Percentiles rank a stretch among this genome's conserved stretches.
phyloP scores from a whole-genome alignment of 2,329 filamentous ascomycete species.

The Fusarium hainanense region DNA sequence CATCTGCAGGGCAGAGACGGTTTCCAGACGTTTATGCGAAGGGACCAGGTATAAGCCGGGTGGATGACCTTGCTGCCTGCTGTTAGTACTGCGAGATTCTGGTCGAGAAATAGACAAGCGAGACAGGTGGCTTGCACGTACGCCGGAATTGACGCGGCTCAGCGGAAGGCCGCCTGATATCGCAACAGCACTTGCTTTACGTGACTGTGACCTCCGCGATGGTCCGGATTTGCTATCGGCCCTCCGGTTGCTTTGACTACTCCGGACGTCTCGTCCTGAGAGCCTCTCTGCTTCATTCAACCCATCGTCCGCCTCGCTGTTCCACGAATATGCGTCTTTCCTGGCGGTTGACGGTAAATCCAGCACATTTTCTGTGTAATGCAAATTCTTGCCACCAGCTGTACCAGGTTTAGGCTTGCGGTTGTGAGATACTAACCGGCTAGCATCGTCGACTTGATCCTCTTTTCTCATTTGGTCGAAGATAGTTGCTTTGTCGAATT shows the following conservation, averaged over 20 bases:
- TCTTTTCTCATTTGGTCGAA: slow-evolving; percentile 93
- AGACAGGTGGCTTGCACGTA: slow-evolving; percentile 51
- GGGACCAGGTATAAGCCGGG: slow-evolving; percentile 65
- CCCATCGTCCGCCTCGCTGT: slow-evolving; percentile 78
- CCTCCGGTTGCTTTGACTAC: slow-evolving; percentile 61
- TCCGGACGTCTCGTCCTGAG: slow-evolving; percentile 63
- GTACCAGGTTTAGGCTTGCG: slow-evolving; percentile 75
- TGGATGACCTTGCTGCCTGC: slow-evolving; percentile 51
- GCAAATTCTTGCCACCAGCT: slow-evolving; percentile 86
- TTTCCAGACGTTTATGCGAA: slow-evolving; percentile 68
- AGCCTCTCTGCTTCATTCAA: slow-evolving; percentile 58
- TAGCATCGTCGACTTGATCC: slow-evolving; percentile 88
- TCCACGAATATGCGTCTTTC: slow-evolving; percentile 71
- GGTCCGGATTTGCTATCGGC: slow-evolving; percentile 64
- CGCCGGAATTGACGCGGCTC: slow-evolving; percentile 61
- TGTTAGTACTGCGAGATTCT: slow-evolving; percentile 50
- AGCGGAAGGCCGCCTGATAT: slow-evolving; percentile 54
- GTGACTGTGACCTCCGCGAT: slow-evolving; percentile 64
- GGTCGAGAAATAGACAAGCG: slow-evolving; percentile 47
- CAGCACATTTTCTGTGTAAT: slow-evolving; percentile 91
- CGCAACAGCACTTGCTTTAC: slow-evolving; percentile 62
- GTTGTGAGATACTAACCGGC: slow-evolving; percentile 92
- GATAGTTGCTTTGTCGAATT: slow-evolving; percentile 92
- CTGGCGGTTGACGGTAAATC: slow-evolving; percentile 63
- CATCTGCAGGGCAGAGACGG: slow-evolving; percentile 82